Evolutionary conservation across 352 stramenopile species (phyloP), one percentile per base, ranked within the genome.

Genomic region (Pythium aquatile): DNA sequence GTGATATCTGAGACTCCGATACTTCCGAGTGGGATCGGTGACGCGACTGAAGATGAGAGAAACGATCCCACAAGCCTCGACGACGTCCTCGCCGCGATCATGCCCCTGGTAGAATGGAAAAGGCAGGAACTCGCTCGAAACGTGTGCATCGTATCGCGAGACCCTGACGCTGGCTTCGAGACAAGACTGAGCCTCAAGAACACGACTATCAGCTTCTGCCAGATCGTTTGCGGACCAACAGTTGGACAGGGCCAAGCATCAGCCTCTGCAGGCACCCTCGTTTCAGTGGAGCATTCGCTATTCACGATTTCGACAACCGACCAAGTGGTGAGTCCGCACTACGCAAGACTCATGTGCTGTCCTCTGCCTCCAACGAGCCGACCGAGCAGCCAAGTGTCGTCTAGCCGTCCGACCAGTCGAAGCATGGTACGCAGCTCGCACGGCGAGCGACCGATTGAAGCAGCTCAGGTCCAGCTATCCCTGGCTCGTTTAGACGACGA

Each of bases 181-280:
- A 37, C 42, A 2, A 39, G 28, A 2, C 28, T 85, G 37, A 72
- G 48, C 14, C 30, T 85, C 2, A 78, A 77, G 37, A 69, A 80
- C 39, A 83, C 73, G 24, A 75, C 53, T 17, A 53, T 81, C 7
- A 63, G 53, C 4, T 70, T 86, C 7, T 52, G 37, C 4, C 75
- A 86, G 44, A 53, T 78, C n/a, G n/a, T 82, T 0, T 87, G 78
- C 3, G 78, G 78, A 5, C 67, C 78, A 1, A 17, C 24, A 13
- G 8, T 13, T 5, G 59, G 59, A 4, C 24, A 37, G 17, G 14
- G 5, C 5, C 7, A 14, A 51, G 11, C 7, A 13, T 6, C n/a
- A 26, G 5, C 5, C 6, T 6, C 8, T 52, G 2, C 3, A 28
- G 5, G 11, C 28, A 40, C 32, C 2, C 16, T 2, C 33, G 44